Conservation (phyloP, 768 basidiomycete species). For the Leccinum aurantiacum region DNA sequence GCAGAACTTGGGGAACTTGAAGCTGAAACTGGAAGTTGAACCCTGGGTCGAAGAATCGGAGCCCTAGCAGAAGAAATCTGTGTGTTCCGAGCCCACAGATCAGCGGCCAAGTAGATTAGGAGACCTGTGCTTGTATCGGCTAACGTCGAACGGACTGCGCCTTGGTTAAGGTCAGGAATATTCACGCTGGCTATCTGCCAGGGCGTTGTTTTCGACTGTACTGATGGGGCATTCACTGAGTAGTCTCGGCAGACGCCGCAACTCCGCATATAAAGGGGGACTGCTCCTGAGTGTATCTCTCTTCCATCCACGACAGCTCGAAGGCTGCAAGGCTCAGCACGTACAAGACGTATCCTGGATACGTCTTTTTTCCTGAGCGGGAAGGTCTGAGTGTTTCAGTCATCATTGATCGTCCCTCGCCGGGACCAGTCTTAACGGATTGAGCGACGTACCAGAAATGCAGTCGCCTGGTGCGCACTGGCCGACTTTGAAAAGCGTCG, state of each 20-base stretch:
- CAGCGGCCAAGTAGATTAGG: too few species aligned
- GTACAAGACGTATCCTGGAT: slow-evolving; percentile 18
- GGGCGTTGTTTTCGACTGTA: too few species aligned
- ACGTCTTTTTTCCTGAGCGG: slow-evolving; percentile 31
- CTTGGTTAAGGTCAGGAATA: too few species aligned
- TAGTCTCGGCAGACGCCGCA: neutral
- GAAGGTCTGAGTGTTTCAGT: slow-evolving; percentile 35
- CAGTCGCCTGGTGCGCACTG: slow-evolving; percentile 16
- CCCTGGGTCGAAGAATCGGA: too few species aligned
- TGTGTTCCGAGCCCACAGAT: too few species aligned
- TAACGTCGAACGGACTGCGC: too few species aligned
- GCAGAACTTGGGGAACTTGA: too few species aligned
- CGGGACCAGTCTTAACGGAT: slow-evolving; percentile 26
- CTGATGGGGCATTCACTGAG: too few species aligned
- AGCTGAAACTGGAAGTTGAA: too few species aligned
- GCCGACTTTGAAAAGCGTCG: slow-evolving; percentile 30
- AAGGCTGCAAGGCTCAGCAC: slow-evolving; percentile 32
- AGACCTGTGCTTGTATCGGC: too few species aligned
- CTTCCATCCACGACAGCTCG: slow-evolving; percentile 21
- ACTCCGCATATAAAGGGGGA: neutral
- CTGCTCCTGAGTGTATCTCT: neutral
- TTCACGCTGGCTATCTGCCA: too few species aligned
- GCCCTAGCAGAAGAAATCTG: too few species aligned
- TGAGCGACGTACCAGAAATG: slow-evolving; percentile 32
- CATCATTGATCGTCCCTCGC: slow-evolving; percentile 31